Evolutionary conservation across 139 green algal genomes (phyloP), one percentile per base, ranked within the genome.

Genomic region (Chloropicon primus): DNA sequence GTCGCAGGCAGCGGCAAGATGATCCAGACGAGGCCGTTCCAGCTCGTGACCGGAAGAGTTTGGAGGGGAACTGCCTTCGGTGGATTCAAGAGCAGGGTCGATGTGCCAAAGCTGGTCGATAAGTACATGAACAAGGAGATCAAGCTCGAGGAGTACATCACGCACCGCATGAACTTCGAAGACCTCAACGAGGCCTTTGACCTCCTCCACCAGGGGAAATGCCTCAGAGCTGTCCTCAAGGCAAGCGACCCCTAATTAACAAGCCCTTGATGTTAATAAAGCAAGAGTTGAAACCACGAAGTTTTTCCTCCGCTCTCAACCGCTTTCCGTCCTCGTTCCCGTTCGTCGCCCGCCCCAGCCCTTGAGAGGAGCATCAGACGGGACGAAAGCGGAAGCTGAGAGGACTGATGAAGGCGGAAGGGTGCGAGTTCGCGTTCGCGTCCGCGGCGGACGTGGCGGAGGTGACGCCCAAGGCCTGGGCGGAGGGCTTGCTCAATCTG

Each of bases 31-130:
- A 86, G 95, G 1, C 95, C 95, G 23, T 99, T 99, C 87, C 94
- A 98, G 86, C 88, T 99, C 5, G 92, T 97, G 29, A 97, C 93
- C 3, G 93, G 93, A 1, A 85, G 93, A 3, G 74, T 88, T 26
- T 97, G 93, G 95, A 93, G 89, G 82, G 94, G 94, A 26, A 97
- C 94, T 1, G 95, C 95, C 0, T 99, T 99, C 87, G 95, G 93
- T 0, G 93, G 94, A 17, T 97, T 91, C 85, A 96, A 96, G 84
- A 91, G 85, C 53, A 79, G 91, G 23, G 73, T 76, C 24, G 80
- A 95, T 78, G 94, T 98, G 41, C 94, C 94, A 5, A 83, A 92
- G 74, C 88, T 98, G 26, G 93, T 98, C 5, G 83, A 93, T 0
- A 81, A 86, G 24, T 96, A 94, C 84, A 88, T 96, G 87, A 76